Evolutionary conservation across 2,329 filamentous ascomycete genomes (phyloP), one percentile per base, ranked within the genome.

Genomic region (Fusarium anguioides): DNA sequence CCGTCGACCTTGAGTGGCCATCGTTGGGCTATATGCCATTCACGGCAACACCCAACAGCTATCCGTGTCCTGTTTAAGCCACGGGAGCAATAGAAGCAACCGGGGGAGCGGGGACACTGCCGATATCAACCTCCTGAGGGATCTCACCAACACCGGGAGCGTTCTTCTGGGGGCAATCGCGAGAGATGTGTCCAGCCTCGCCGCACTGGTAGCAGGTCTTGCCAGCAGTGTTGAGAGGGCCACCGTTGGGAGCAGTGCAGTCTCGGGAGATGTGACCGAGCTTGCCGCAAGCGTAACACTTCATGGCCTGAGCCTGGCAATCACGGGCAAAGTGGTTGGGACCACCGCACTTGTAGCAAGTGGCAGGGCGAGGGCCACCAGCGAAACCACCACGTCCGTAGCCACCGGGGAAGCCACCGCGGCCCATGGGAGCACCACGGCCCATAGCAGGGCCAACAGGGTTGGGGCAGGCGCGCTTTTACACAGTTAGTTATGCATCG

Each of bases 121-220:
- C 74, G 60, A 84, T 65, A 53, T 84, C 81, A 48, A 82, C 80
- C 61, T 84, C 81, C 35, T 62, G 39, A 41, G 74, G 76, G 53
- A 85, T 80, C 68, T 87, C 86, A 72, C 81, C 83, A 72, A 63
- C 60, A 10, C 61, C 64, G 10, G 80, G 82, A 68, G 80, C 78
- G 72, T 76, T 80, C 88, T 91, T 89, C 88, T 94, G 80, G 60
- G 94, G 91, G 85, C 96, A 97, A 74, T 98, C 95, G 67, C 95
- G 91, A 60, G 93, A 97, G 81, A 98, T 98, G 82, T 98, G 95
- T 51, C 96, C 96, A 59, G 94, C 89, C 83, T 97, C 92, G 70
- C 95, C 93, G 78, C 96, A 99, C 80, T 94, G 91, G 85, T 99
- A 99, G 88, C 96, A 99, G 69, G 94, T 97, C 89, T 98, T 99